Conservation (phyloP, 2,329 filamentous ascomycete genomes). For the Hymenoscyphus albidus region DNA sequence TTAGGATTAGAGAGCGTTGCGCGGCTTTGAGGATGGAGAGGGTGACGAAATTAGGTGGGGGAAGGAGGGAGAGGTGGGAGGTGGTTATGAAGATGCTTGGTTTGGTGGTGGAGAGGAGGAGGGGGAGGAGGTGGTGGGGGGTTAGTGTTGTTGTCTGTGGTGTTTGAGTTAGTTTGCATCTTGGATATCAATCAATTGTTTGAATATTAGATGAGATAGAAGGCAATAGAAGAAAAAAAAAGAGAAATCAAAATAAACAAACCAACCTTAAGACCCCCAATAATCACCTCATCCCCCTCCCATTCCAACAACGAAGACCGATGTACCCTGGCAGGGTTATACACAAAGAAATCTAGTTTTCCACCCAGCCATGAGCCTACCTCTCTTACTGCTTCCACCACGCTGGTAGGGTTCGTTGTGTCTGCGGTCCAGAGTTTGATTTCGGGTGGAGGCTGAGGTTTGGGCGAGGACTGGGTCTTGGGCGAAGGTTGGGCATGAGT, state of each 20-base stretch:
- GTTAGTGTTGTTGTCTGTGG: slow-evolving; percentile 5
- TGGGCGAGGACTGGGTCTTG: too few relatives aligned
- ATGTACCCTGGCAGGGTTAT: slow-evolving; percentile 5
- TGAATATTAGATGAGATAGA: too few relatives aligned
- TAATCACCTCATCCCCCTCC: neutral
- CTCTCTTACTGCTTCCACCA: neutral
- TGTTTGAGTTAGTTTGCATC: neutral
- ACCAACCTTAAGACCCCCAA: neutral
- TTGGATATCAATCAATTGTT: too few relatives aligned
- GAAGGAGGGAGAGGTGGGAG: neutral
- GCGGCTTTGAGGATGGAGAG: slow-evolving; percentile 1
- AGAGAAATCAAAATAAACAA: neutral
- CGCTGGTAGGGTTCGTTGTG: neutral
- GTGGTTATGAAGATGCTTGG: slow-evolving; percentile 6
- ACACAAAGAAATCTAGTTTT: slow-evolving; percentile 4
- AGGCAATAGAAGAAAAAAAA: too few relatives aligned
- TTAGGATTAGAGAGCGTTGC: neutral
- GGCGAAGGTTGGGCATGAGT: too few relatives aligned
- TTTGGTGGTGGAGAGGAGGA: neutral
- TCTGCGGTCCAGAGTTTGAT: slow-evolving; percentile 6
- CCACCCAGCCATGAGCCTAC: neutral
- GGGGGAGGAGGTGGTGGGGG: neutral
- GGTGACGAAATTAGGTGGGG: neutral
- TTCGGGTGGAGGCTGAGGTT: too few relatives aligned
- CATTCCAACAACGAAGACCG: neutral